Conservation (phyloP, 129 eudicot genomes). For the Arctium minus region DNA sequence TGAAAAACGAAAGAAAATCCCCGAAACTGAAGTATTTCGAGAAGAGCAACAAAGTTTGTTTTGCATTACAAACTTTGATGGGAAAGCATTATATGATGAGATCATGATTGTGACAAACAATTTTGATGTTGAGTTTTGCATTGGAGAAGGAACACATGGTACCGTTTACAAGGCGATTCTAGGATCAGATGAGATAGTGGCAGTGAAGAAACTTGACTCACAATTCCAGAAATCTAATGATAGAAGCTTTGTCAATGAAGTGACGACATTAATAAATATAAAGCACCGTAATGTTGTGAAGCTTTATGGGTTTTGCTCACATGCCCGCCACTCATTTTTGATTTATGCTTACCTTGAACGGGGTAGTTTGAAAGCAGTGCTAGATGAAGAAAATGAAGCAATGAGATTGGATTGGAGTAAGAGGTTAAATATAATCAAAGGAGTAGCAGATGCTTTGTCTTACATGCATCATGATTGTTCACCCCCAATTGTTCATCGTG, state of each 20-base stretch:
- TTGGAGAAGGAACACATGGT: slow-evolving; percentile 24
- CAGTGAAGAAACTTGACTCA: slow-evolving; percentile 15
- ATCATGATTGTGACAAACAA: slow-evolving; percentile 12
- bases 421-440: slow-evolving; percentile 32
- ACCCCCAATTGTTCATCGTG: slow-evolving; percentile 34
- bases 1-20: neutral
- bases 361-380: neutral
- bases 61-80: slow-evolving; percentile 11
- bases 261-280: slow-evolving; percentile 12
- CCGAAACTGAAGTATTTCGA: neutral
- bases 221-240: neutral
- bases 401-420: slow-evolving; percentile 12
- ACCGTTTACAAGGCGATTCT: slow-evolving; percentile 18
- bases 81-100: slow-evolving; percentile 14
- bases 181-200: neutral
- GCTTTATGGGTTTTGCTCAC: slow-evolving; percentile 23
- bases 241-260: neutral
- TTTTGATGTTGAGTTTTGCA: slow-evolving; percentile 5
- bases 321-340: slow-evolving; percentile 10
- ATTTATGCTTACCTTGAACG: slow-evolving; percentile 20
- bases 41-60: slow-evolving; percentile 8
- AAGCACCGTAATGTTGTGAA: slow-evolving; percentile 27
- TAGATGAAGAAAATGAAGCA: neutral
- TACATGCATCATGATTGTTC: slow-evolving; percentile 44
- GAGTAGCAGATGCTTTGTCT: slow-evolving; percentile 32